These are phyloP conservation scores for Plasmodium berghei DNA, from an alignment of 169 alveolate species.

Conservation along the genomic window DNA sequence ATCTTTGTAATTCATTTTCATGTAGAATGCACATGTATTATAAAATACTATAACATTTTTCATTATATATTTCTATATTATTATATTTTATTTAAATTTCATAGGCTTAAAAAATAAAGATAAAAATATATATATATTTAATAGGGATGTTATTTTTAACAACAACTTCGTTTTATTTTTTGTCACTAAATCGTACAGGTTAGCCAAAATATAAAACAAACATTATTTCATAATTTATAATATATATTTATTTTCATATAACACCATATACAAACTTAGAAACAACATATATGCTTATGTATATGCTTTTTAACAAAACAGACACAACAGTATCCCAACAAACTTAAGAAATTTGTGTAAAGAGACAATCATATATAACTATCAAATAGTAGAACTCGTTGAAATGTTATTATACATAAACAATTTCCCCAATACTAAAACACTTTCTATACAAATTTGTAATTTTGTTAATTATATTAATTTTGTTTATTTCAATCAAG, in stretches of 20 bases:
- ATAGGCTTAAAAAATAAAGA: conserved; percentile 67
- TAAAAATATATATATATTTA: conserved; percentile 56
- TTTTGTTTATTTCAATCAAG: conserved; percentile 39
- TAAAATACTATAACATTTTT: background rate
- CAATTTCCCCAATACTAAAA: conserved; percentile 25
- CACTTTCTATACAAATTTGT: conserved; percentile 21
- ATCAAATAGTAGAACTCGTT: conserved; percentile 41
- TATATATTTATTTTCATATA: conserved; percentile 5
- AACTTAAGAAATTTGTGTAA: conserved; percentile 56
- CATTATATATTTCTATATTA: background rate
- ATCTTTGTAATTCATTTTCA: background rate
- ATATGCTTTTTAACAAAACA: background rate
- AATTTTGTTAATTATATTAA: conserved; percentile 58
- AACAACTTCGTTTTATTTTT: conserved; percentile 62
- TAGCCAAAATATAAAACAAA: background rate
- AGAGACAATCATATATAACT: conserved; percentile 40
- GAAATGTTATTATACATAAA: conserved; percentile 42
- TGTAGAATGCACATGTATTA: background rate
- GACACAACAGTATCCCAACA: conserved; percentile 29
- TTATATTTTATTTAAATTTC: conserved; percentile 3
- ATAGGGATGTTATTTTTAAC: conserved; percentile 50
- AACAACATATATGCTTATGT: background rate
- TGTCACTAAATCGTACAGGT: conserved; percentile 48
- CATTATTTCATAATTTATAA: background rate
- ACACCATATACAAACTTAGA: background rate